phyloP scores from a whole-genome alignment of 2,329 filamentous ascomycete genomes.

The Arthrinium phaeospermum region DNA sequence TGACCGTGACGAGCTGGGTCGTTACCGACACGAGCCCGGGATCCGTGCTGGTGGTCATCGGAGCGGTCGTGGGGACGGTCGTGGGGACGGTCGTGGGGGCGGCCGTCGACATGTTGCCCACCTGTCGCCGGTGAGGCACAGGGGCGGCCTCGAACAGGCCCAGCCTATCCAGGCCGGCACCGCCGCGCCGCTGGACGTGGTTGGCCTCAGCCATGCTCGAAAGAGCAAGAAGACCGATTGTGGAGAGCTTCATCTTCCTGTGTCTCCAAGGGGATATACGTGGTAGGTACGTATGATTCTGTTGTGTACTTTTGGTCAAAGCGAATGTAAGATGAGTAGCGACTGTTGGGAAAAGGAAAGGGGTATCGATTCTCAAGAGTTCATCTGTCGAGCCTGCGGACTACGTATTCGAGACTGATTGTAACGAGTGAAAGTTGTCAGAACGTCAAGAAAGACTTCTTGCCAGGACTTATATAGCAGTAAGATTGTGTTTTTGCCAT shows the following conservation, averaged over 20 bases:
- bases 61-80: background rate
- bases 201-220: background rate
- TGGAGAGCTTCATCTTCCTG: conserved; percentile 13
- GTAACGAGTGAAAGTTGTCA: background rate
- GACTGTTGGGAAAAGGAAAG: background rate
- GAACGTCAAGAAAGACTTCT: background rate
- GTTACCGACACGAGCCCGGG: background rate
- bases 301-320: background rate
- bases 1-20: background rate
- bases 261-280: background rate
- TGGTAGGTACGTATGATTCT: background rate
- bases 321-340: background rate
- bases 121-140: background rate
- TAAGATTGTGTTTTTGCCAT: background rate
- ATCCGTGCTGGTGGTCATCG: background rate
- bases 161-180: background rate
- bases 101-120: background rate
- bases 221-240: background rate
- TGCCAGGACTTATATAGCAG: background rate
- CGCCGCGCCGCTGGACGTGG: background rate
- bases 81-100: background rate
- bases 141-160: conserved; percentile 1
- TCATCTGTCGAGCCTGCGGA: background rate
- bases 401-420: background rate
- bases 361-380: background rate